Percentiles rank a stretch among this genome's conserved stretches.
phyloP scores from a whole-genome alignment of 1,284 basidiomycete genomes.

The Fomes fomentarius region DNA sequence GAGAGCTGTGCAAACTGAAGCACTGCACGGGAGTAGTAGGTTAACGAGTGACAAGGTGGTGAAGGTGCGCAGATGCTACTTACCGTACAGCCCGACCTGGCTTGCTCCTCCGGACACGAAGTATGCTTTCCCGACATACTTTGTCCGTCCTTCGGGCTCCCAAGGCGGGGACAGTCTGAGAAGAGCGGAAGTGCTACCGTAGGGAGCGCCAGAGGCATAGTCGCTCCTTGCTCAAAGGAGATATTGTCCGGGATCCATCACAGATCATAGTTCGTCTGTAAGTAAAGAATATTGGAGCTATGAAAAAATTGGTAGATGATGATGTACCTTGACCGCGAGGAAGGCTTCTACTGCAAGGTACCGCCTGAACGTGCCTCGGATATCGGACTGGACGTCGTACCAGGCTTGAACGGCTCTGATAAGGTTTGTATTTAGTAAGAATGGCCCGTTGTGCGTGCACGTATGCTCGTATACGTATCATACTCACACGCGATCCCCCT shows the following conservation, averaged over 20 bases:
- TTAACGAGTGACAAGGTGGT: not conserved
- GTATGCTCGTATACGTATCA: no score
- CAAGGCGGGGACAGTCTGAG: slow-evolving; percentile 27
- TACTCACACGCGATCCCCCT: slow-evolving; percentile 4
- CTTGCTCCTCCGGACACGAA: slow-evolving; percentile 39
- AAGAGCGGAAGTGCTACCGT: no score
- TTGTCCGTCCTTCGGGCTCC: slow-evolving; percentile 14
- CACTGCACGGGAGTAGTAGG: not conserved
- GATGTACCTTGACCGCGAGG: not conserved
- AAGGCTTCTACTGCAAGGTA: not conserved
- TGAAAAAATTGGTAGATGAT: not conserved
- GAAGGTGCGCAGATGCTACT: no score
- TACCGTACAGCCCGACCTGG: slow-evolving; percentile 39
- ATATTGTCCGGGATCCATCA: slow-evolving; percentile 29
- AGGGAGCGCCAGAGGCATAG: slow-evolving; percentile 31
- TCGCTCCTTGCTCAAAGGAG: slow-evolving; percentile 32
- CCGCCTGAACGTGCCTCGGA: slow-evolving; percentile 47
- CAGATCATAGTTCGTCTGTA: not conserved
- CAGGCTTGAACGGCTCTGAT: not conserved
- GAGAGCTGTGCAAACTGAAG: slow-evolving; percentile 50
- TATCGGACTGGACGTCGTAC: slow-evolving; percentile 36
- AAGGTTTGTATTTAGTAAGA: not conserved
- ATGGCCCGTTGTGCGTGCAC: not conserved
- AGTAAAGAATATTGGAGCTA: no score
- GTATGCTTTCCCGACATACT: slow-evolving; percentile 30